Evolutionary conservation across 1,139 yeast genomes (phyloP), one percentile per base, ranked within the genome.

Genomic region (Kodamaea fungicola): DNA sequence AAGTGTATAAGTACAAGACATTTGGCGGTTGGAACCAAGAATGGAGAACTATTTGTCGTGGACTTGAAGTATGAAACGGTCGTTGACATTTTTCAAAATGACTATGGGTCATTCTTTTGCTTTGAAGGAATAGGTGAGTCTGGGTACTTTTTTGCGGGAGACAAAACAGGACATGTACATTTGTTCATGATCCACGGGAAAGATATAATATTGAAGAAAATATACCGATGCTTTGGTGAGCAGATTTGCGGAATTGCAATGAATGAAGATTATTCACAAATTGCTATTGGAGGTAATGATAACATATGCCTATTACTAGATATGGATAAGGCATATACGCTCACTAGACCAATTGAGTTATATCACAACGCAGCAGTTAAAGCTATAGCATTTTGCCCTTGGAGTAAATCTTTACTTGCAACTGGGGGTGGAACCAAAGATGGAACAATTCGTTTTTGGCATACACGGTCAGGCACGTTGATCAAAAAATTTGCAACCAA

Each of bases 211-310:
- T 34, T 42, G 10, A 34, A 30, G 1, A 49, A 57, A 6, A 48
- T 52, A 5, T 66, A 81, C 46, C 64, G 64, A 47, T 73, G 80
- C 35, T 83, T 78, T 41, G 67, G 68, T 30, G 87, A 82, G 47
- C 88, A 81, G 50, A 74, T 84, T 22, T 84, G 92, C 57, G 90
- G 82, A 2, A 67, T 83, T 19, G 77, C 83, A 4, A 51, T 83
- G 6, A 76, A 73, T 45, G 55, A 58, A 6, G 72, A 70, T 31
- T 59, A 61, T 22, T 60, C 66, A 3, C 77, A 78, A 40, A 49
- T 82, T 8, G 85, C 90, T 0, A 70, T 83, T 9, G 95, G 95
- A 1, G 82, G 85, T 6, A 84, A 84, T 52, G 89, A 84, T 52
- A 83, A 84, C 49, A 62, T 76, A 23, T 82, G 89, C 42, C 68